Evolutionary conservation across 257 asterid species (phyloP).

Genomic region (Forsythia viridissima): DNA sequence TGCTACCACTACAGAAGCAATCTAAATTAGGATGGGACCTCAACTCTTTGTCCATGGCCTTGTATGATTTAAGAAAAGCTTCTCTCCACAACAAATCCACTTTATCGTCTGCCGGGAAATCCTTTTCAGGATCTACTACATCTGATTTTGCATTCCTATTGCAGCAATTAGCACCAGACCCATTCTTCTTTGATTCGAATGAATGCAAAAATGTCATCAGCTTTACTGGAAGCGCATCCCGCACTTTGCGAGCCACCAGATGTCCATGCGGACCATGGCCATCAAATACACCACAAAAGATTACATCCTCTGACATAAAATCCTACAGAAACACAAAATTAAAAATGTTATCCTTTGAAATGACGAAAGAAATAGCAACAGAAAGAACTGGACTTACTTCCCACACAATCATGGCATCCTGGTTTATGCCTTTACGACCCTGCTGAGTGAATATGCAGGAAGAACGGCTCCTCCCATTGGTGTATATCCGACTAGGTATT

Average conservation of each 20-base stretch:
- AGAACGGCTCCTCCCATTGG: conserved; percentile 73
- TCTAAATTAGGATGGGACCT: conserved; percentile 87
- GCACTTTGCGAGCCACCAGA: conserved; percentile 90
- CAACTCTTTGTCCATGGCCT: conserved; percentile 92
- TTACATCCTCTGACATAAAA: conserved; percentile 81
- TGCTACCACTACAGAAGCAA: conserved; percentile 99
- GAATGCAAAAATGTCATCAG: conserved; percentile 59
- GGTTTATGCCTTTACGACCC: conserved; percentile 97
- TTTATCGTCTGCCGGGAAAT: conserved; percentile 44
- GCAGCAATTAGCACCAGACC: conserved; percentile 67
- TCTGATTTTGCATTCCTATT: conserved; percentile 54
- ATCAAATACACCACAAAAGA: conserved; percentile 90
- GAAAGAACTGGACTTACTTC: conserved; percentile 56
- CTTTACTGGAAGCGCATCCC: conserved; percentile 82
- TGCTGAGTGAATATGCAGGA: conserved; percentile 98
- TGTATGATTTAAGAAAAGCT: conserved; percentile 84
- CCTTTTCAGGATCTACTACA: conserved; percentile 69
- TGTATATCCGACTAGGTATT: conserved; percentile 71
- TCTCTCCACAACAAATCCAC: conserved; percentile 73
- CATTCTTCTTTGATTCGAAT: conserved; percentile 52
- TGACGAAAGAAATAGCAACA: background rate
- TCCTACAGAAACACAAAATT: conserved; percentile 51
- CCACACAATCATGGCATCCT: conserved; percentile 99
- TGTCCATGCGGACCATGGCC: conserved; percentile 99
- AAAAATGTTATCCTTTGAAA: background rate